Base-by-base conservation (phyloP, 768 basidiomycete species). In the Xerocomellus dryophilus region DNA sequence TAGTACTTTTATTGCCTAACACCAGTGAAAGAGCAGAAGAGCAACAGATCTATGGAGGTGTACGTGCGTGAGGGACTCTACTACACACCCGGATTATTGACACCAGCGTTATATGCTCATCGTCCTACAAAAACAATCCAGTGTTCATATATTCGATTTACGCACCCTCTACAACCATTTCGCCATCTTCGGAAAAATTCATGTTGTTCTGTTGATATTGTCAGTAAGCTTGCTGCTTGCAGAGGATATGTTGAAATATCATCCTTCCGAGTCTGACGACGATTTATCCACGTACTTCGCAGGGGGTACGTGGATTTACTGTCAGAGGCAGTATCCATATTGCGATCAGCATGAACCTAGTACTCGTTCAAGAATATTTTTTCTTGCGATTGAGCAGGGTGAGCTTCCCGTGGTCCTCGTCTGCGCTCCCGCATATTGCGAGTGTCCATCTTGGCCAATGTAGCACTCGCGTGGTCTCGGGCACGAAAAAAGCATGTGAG, bases 221-320 rank as follows among this genome's bases (percentile, higher is more conserved):
- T 60, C 7, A 32, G 29, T 34, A 21, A 44, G n/a, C 10, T 4
- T 14, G 29, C 23, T n/a, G n/a, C n/a, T n/a, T 7, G 18, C 4
- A 15, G 6, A 4, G 34, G 14, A 41, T n/a, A 11, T 25, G 8
- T 32, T 17, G 7, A 43, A 31, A 50, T 18, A n/a, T 39, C 23
- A 36, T 11, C 51, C 69, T 53, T 80, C 79, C 56, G 72, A 60
- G 44, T 77, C 74, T 10, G 72, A 73, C 4, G 68, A 66, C 10
- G 87, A 89, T 66, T 81, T 88, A 14, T 88, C 90, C 52, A 93
- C 74, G 59, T 90, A 93, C 67, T 93, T 93, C 8, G 91, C 93
- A 62, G 93, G 91, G 55, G 85, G 91, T 93, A 54, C 2, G 45
- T 21, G 46, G 50, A 32, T 56, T 36, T 32, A 39, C n/a, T 14